phyloP scores from a whole-genome alignment of 805 yeast genomes.

The Cyberlindnera saturnus region DNA sequence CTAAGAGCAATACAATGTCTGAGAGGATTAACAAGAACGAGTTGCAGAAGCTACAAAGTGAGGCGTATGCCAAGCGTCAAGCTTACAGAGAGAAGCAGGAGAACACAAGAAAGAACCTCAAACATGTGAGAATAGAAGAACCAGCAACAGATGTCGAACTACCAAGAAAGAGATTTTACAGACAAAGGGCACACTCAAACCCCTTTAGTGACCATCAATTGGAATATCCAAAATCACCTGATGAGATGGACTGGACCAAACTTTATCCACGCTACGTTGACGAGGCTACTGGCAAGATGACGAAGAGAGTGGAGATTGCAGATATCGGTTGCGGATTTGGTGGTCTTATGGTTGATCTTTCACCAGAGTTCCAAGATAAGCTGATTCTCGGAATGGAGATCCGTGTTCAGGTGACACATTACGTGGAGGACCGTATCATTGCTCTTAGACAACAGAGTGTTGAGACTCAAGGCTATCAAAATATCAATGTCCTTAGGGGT shows the following conservation, averaged over 20 bases:
- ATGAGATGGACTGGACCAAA: slow-evolving; percentile 79
- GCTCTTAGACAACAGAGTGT: slow-evolving; percentile 59
- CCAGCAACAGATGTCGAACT: slow-evolving; percentile 33
- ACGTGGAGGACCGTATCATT: slow-evolving; percentile 90
- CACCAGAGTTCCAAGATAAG: slow-evolving; percentile 68
- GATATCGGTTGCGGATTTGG: slow-evolving; percentile 99
- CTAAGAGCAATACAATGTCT: background rate
- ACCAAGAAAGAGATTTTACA: slow-evolving; percentile 81
- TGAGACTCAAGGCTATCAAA: slow-evolving; percentile 51
- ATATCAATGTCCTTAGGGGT: slow-evolving; percentile 85
- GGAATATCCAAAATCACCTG: slow-evolving; percentile 81
- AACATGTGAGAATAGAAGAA: slow-evolving; percentile 40
- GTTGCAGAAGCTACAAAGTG: slow-evolving; percentile 17
- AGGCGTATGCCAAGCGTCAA: slow-evolving; percentile 27
- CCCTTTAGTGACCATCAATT: slow-evolving; percentile 94
- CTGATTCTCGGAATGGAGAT: slow-evolving; percentile 94
- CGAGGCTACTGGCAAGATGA: slow-evolving; percentile 34
- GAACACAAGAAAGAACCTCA: slow-evolving; percentile 39
- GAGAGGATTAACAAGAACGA: slow-evolving; percentile 14
- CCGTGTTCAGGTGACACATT: slow-evolving; percentile 94
- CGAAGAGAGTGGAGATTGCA: slow-evolving; percentile 71
- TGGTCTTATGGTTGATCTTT: slow-evolving; percentile 75
- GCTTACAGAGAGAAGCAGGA: slow-evolving; percentile 42
- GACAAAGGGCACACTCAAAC: slow-evolving; percentile 97
- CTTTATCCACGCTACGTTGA: slow-evolving; percentile 60